These are phyloP conservation scores for Sicyos edulis DNA, from an alignment of 306 rosid genomes.

Conservation along the genomic window DNA sequence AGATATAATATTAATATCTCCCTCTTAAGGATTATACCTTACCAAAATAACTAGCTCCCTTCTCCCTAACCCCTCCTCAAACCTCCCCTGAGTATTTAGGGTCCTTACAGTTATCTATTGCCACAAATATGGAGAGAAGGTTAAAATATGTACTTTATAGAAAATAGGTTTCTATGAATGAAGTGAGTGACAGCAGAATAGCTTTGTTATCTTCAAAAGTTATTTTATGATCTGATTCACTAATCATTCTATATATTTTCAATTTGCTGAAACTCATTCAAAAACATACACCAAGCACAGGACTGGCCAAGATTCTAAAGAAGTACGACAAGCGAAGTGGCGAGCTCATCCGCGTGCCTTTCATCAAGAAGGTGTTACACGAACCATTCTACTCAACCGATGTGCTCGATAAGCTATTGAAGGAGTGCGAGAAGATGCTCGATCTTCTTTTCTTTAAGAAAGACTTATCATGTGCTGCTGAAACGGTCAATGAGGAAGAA, in stretches of 20 bases:
- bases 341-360: constrained; percentile 57
- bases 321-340: constrained; percentile 86
- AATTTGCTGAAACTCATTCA: neutral
- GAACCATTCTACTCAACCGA: constrained; percentile 82
- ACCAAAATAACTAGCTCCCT: no score
- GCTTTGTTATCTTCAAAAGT: neutral
- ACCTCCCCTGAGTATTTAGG: no score
- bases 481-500: constrained; percentile 33
- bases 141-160: neutral
- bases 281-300: constrained; percentile 21
- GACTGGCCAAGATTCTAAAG: constrained; percentile 80
- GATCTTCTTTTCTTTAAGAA: constrained; percentile 50
- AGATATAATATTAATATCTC: no score
- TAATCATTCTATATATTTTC: neutral
- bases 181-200: neutral
- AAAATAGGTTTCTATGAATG: neutral
- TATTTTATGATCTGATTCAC: neutral
- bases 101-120: no score
- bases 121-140: neutral
- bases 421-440: constrained; percentile 66
- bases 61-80: no score
- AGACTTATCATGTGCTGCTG: constrained; percentile 28
- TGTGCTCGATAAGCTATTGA: constrained; percentile 58
- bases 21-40: no score
- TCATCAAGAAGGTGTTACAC: constrained; percentile 65